Conservation (phyloP, 192 early-diverging fungal genomes). For the Coemansia erecta region DNA sequence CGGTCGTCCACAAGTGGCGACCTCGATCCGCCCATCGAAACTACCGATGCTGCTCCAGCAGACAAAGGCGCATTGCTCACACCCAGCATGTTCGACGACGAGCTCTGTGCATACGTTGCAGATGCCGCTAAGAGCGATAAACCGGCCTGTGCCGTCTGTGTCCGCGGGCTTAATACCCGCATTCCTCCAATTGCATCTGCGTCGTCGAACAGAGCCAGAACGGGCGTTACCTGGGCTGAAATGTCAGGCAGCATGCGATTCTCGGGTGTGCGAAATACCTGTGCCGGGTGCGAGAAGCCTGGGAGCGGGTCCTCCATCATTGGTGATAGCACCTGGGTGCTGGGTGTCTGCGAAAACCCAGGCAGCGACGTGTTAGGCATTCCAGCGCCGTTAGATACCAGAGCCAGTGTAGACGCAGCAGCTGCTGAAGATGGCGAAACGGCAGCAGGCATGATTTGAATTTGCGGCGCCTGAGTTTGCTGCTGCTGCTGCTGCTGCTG, state of each 20-base stretch:
- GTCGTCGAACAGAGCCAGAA: slow-evolving; percentile 40
- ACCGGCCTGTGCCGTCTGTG: slow-evolving; percentile 48
- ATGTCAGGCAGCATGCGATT: slow-evolving; percentile 24
- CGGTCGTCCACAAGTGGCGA: slow-evolving; percentile 12
- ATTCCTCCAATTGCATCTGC: slow-evolving; percentile 21
- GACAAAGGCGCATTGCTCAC: not conserved
- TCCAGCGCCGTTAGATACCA: not conserved
- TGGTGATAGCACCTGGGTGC: slow-evolving; percentile 17
- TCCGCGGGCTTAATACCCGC: slow-evolving; percentile 40
- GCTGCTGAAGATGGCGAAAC: slow-evolving; percentile 11
- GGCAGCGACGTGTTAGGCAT: not conserved
- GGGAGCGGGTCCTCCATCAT: slow-evolving; percentile 15
- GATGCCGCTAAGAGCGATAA: slow-evolving; percentile 46
- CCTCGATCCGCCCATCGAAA: slow-evolving; percentile 6
- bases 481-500: slow-evolving; percentile 13
- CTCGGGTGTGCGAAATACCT: slow-evolving; percentile 49
- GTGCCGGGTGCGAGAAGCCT: slow-evolving; percentile 35
- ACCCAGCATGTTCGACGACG: not conserved
- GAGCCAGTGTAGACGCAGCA: slow-evolving; percentile 4
- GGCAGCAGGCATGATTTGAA: not conserved
- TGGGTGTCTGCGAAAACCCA: slow-evolving; percentile 5
- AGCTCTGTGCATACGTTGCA: slow-evolving; percentile 36
- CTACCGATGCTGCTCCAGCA: not conserved
- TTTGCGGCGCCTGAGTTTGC: slow-evolving; percentile 4
- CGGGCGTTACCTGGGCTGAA: slow-evolving; percentile 24